These are phyloP conservation scores for Blepharisma japonicum DNA, from an alignment of 73 alveolate species.

Conservation along the genomic window DNA sequence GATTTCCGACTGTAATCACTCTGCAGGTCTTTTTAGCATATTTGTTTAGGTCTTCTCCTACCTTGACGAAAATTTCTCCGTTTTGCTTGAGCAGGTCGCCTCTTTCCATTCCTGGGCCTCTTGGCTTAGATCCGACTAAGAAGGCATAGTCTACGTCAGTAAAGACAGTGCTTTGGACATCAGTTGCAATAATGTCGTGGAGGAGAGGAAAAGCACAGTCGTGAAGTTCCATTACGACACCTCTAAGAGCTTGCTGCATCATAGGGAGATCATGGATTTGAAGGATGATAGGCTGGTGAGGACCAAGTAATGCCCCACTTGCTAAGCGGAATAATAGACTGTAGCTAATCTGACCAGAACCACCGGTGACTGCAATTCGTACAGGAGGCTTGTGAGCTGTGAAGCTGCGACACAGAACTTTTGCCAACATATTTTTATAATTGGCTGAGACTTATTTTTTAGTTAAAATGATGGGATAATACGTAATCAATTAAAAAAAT, in stretches of 20 bases:
- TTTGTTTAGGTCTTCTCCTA: constrained; percentile 75
- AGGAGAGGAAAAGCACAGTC: constrained; percentile 81
- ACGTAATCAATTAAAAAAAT: too few relatives aligned
- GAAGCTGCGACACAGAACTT: too few relatives aligned
- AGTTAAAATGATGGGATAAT: too few relatives aligned
- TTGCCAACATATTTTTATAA: too few relatives aligned
- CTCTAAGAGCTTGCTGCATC: constrained; percentile 61
- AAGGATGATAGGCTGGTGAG: constrained; percentile 49
- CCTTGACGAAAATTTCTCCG: constrained; percentile 75
- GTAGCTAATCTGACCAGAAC: constrained; percentile 87
- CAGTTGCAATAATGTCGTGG: constrained; percentile 56
- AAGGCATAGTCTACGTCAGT: constrained; percentile 77
- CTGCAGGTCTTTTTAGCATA: constrained; percentile 74
- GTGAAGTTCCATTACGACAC: constrained; percentile 76
- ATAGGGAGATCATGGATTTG: constrained; percentile 73
- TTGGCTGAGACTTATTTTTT: too few relatives aligned
- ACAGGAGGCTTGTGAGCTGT: constrained; percentile 33
- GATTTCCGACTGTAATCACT: constrained; percentile 84
- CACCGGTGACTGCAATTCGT: constrained; percentile 67
- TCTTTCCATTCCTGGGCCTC: constrained; percentile 91
- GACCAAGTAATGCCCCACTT: constrained; percentile 69
- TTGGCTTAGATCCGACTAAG: constrained; percentile 86
- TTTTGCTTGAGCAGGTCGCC: constrained; percentile 74
- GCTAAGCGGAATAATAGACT: constrained; percentile 65
- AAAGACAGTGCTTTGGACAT: constrained; percentile 73